These are phyloP conservation scores for Corallochytrium limacisporum DNA, from an alignment of 78 protist genomes.

Conservation along the genomic window DNA sequence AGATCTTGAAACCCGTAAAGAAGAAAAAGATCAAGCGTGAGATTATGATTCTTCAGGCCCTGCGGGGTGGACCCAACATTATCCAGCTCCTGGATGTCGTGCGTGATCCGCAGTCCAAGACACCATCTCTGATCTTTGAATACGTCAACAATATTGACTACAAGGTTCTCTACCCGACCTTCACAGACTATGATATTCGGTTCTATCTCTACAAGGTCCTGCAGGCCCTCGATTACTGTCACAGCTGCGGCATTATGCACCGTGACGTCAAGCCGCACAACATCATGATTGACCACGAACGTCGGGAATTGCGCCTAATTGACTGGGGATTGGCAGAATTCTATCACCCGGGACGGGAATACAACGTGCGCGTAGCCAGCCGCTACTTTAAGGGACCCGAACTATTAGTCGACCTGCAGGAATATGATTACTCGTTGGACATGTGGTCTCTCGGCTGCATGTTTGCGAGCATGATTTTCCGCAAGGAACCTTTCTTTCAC, in stretches of 20 bases:
- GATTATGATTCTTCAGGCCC: slow-evolving; percentile 83
- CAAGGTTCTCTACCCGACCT: slow-evolving; percentile 83
- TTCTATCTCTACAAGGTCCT: slow-evolving; percentile 92
- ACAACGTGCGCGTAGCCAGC: slow-evolving; percentile 99
- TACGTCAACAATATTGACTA: slow-evolving; percentile 88
- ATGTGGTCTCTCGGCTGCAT: slow-evolving; percentile 97
- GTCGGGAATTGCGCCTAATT: slow-evolving; percentile 69
- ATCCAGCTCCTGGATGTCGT: slow-evolving; percentile 88
- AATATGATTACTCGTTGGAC: slow-evolving; percentile 95
- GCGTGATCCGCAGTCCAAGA: slow-evolving; percentile 83
- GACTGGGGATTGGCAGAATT: slow-evolving; percentile 99
- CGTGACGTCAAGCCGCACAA: slow-evolving; percentile 90
- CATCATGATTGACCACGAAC: slow-evolving; percentile 94
- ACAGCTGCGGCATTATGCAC: slow-evolving; percentile 90
- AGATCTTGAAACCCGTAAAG: slow-evolving; percentile 76
- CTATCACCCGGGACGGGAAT: slow-evolving; percentile 85
- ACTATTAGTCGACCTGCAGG: slow-evolving; percentile 81
- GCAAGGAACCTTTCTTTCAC: slow-evolving; percentile 95
- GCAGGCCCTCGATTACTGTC: slow-evolving; percentile 86
- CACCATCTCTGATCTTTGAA: slow-evolving; percentile 87
- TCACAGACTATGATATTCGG: slow-evolving; percentile 81
- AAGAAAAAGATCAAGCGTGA: slow-evolving; percentile 93
- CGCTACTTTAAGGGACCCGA: slow-evolving; percentile 97
- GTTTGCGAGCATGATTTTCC: slow-evolving; percentile 96
- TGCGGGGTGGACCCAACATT: slow-evolving; percentile 91